A percentile compares a stretch with the other conserved stretches of the same genome.
These are phyloP conservation scores for Lecanoromycetidae sp. DNA, from an alignment of 2,329 filamentous ascomycete species.

Conservation along the genomic window DNA sequence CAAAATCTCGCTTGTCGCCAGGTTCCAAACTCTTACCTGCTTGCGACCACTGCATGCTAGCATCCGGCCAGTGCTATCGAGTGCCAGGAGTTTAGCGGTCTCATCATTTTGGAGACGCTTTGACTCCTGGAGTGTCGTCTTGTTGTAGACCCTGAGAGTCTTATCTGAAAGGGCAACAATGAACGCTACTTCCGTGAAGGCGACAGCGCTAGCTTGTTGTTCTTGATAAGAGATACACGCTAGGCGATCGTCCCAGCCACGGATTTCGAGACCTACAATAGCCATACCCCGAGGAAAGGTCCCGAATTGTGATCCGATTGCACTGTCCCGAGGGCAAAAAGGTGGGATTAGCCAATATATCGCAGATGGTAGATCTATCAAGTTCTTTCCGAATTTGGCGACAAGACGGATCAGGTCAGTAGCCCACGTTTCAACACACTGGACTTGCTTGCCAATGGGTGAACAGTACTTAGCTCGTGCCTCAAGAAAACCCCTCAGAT, in stretches of 20 bases:
- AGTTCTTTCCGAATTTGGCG: slow-evolving; percentile 24
- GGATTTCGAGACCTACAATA: slow-evolving; percentile 21
- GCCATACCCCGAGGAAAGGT: slow-evolving; percentile 14
- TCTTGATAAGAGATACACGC: slow-evolving; percentile 6
- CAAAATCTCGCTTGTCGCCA: not conserved
- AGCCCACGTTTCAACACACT: slow-evolving; percentile 22
- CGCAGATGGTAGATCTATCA: slow-evolving; percentile 23
- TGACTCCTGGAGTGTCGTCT: slow-evolving; percentile 12
- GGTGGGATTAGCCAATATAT: slow-evolving; percentile 26
- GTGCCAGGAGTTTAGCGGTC: slow-evolving; percentile 10
- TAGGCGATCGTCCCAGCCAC: slow-evolving; percentile 3
- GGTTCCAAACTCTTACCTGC: slow-evolving; percentile 10
- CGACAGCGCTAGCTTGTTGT: slow-evolving; percentile 14
- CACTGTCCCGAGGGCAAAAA: slow-evolving; percentile 25
- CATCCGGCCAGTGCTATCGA: slow-evolving; percentile 6
- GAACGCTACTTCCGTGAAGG: slow-evolving; percentile 18
- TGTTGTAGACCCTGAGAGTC: slow-evolving; percentile 13
- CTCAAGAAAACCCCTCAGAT: slow-evolving; percentile 15
- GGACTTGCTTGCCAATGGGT: slow-evolving; percentile 17
- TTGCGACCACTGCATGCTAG: slow-evolving; percentile 14
- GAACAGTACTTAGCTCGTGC: slow-evolving; percentile 14
- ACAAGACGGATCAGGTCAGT: slow-evolving; percentile 25
- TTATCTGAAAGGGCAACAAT: slow-evolving; percentile 20
- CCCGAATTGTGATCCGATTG: slow-evolving; percentile 18
- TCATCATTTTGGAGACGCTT: slow-evolving; percentile 11